A percentile compares a stretch with the other conserved stretches of the same genome.
phyloP scores from a whole-genome alignment of 345 rosid species.

The Linum trigynum region DNA sequence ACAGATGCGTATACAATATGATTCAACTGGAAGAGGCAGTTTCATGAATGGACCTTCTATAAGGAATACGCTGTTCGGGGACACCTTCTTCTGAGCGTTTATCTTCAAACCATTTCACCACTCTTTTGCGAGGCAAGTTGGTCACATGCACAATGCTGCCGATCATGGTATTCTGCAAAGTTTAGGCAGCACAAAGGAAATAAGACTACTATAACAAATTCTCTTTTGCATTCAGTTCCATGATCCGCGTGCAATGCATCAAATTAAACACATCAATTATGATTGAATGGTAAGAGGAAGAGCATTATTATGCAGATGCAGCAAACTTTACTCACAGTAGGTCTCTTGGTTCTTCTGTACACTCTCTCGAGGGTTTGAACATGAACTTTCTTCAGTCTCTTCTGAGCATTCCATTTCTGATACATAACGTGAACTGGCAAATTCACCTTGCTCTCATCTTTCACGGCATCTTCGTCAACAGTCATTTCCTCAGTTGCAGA shows the following conservation, averaged over 20 bases:
- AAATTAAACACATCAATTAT: no score
- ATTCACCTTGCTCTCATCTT: slow-evolving; percentile 23
- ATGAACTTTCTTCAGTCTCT: slow-evolving; percentile 82
- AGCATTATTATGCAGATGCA: neutral
- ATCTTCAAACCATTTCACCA: slow-evolving; percentile 86
- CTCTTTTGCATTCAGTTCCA: no score
- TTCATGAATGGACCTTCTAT: slow-evolving; percentile 37
- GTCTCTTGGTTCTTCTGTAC: slow-evolving; percentile 72
- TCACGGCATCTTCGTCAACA: slow-evolving; percentile 18
- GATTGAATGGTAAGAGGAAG: no score
- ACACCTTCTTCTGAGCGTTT: slow-evolving; percentile 67
- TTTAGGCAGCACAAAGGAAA: slow-evolving; percentile 10
- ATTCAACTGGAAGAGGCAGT: slow-evolving; percentile 22
- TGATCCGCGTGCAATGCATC: no score
- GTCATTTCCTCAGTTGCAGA: slow-evolving; percentile 15
- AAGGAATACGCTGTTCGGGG: slow-evolving; percentile 45
- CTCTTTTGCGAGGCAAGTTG: slow-evolving; percentile 67
- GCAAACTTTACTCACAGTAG: slow-evolving; percentile 49
- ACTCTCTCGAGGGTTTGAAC: slow-evolving; percentile 68
- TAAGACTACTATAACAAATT: slow-evolving; percentile 1
- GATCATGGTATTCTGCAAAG: slow-evolving; percentile 65
- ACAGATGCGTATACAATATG: slow-evolving; percentile 10
- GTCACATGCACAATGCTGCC: slow-evolving; percentile 90
- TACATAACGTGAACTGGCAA: slow-evolving; percentile 62
- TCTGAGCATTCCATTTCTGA: slow-evolving; percentile 62